Conservation (phyloP, 805 yeast genomes). For the Candida hungchunana region DNA sequence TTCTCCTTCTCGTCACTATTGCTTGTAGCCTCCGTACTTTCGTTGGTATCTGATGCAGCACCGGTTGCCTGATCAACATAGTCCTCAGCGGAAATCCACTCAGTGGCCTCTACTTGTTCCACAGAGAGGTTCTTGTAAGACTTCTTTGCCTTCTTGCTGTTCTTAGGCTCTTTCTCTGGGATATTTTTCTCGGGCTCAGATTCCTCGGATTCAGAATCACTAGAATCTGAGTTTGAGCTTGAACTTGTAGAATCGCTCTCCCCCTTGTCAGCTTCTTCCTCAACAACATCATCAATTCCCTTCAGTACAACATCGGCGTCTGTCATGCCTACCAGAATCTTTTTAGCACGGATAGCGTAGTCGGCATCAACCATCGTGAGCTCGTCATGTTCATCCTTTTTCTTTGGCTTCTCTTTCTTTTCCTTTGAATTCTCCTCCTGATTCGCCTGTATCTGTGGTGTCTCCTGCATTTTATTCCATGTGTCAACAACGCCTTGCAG, state of each 20-base stretch:
- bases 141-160: conserved; percentile 10
- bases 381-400: conserved; percentile 13
- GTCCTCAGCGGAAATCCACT: conserved; percentile 23
- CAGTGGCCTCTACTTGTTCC: conserved; percentile 41
- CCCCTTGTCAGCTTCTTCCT: neutral
- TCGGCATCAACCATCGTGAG: conserved; percentile 27
- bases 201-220: neutral
- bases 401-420: conserved; percentile 9
- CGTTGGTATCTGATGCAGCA: conserved; percentile 2
- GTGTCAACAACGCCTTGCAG: conserved; percentile 41
- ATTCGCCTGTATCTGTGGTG: conserved; percentile 1
- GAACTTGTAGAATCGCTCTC: neutral
- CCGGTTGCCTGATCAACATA: conserved; percentile 3
- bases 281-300: conserved; percentile 21
- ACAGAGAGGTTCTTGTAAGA: conserved; percentile 31
- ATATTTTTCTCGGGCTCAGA: neutral
- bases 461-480: conserved; percentile 47
- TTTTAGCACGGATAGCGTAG: conserved; percentile 26
- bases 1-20: conserved; percentile 10
- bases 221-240: neutral
- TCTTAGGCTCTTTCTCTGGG: conserved; percentile 2
- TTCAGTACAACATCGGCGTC: conserved; percentile 16
- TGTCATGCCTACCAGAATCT: conserved; percentile 18
- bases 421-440: conserved; percentile 4
- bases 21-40: neutral